Conservation (phyloP, 768 basidiomycete genomes). For the Leccinum subtestaceum region DNA sequence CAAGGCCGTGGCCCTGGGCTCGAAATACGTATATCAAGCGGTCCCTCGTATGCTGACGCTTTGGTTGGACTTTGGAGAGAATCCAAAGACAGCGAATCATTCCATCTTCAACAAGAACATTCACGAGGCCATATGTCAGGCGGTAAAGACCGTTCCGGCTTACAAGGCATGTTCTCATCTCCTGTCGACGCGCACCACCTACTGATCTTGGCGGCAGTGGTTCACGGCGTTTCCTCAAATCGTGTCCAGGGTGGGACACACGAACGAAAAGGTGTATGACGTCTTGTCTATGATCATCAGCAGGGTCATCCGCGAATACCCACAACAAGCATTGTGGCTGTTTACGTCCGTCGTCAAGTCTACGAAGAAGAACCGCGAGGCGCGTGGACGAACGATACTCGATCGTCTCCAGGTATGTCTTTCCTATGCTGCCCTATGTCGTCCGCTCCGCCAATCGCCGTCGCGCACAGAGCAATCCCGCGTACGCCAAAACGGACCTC, state of each 20-base stretch:
- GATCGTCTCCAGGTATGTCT: conserved; percentile 52
- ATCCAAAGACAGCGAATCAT: conserved; percentile 21
- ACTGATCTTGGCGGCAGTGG: conserved; percentile 57
- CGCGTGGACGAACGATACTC: conserved; percentile 58
- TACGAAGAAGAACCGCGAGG: conserved; percentile 56
- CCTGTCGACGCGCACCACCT: not conserved
- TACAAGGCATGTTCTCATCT: conserved; percentile 63
- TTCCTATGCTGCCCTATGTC: not conserved
- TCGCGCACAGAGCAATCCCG: conserved; percentile 42
- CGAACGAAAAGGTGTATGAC: conserved; percentile 55
- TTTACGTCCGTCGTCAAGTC: conserved; percentile 89
- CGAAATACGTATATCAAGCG: conserved; percentile 95
- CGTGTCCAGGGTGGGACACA: conserved; percentile 87
- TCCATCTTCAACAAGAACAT: conserved; percentile 51
- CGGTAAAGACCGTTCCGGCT: conserved; percentile 60
- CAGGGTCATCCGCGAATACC: conserved; percentile 75
- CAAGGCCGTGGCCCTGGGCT: conserved; percentile 73
- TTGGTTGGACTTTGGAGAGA: conserved; percentile 90
- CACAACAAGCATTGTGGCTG: conserved; percentile 90
- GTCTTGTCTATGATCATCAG: conserved; percentile 66
- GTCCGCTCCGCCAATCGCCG: not conserved
- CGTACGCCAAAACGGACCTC: conserved; percentile 40
- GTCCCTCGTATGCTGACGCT: conserved; percentile 91
- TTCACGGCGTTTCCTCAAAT: conserved; percentile 95
- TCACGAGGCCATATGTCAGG: conserved; percentile 51